Percentiles rank a stretch among this genome's conserved stretches.
Evolutionary conservation across 2,329 filamentous ascomycete species (phyloP).

Genomic region (Akanthomyces lecanii): DNA sequence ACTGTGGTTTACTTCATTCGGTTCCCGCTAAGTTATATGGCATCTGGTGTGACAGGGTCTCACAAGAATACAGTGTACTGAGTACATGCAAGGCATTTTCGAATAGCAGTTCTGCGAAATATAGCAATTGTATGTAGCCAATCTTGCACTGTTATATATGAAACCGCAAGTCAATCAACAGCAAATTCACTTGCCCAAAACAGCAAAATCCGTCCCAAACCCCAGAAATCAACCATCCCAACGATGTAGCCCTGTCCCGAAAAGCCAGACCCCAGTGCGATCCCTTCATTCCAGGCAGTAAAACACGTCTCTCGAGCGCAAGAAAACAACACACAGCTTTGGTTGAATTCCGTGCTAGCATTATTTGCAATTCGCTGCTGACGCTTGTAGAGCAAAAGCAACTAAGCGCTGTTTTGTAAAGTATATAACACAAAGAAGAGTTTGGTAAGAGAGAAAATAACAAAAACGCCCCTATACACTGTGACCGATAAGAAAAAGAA

Average conservation of each 20-base stretch:
- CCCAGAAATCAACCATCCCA: not conserved
- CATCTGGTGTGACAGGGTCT: not conserved
- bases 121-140: constrained; percentile 7
- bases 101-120: not conserved
- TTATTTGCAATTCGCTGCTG: constrained; percentile 9
- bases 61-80: not conserved
- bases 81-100: too few species aligned
- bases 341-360: not conserved
- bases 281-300: not conserved
- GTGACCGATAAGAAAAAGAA: constrained; percentile 10
- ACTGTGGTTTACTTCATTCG: not conserved
- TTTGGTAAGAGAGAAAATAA: constrained; percentile 7
- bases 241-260: not conserved
- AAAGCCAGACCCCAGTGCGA: not conserved
- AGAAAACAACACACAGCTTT: not conserved
- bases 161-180: constrained; percentile 9
- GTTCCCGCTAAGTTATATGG: not conserved
- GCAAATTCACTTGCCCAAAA: not conserved
- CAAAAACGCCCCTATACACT: constrained; percentile 15
- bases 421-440: constrained; percentile 12
- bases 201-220: not conserved
- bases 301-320: not conserved
- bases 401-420: constrained; percentile 7
- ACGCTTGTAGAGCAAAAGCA: constrained; percentile 3
- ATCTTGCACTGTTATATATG: not conserved